Evolutionary conservation across 2,329 filamentous ascomycete genomes (phyloP).

Genomic region (Verticillium zaregamsianum): DNA sequence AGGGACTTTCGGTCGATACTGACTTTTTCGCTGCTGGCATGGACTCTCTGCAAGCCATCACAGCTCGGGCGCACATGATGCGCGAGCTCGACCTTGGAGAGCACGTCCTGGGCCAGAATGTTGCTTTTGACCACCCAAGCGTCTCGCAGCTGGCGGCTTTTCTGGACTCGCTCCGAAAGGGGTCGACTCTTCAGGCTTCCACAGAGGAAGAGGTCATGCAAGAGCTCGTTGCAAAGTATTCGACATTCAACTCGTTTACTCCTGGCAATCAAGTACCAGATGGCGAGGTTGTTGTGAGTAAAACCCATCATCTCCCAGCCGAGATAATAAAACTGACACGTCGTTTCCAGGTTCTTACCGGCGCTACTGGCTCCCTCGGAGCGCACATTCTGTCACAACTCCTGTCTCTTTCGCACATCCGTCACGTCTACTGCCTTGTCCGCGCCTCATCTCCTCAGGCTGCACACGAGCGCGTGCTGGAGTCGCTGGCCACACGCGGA

Average conservation of each 20-base stretch:
- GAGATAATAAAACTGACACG: not conserved
- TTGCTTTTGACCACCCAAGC: slow-evolving; percentile 37
- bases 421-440: slow-evolving; percentile 43
- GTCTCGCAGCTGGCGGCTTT: slow-evolving; percentile 28
- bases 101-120: slow-evolving; percentile 25
- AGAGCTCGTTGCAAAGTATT: slow-evolving; percentile 31
- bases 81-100: slow-evolving; percentile 30
- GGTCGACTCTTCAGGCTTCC: slow-evolving; percentile 5
- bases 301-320: not conserved
- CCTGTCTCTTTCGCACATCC: slow-evolving; percentile 53
- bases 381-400: slow-evolving; percentile 55
- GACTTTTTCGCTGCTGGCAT: slow-evolving; percentile 41
- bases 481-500: slow-evolving; percentile 25
- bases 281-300: slow-evolving; percentile 26
- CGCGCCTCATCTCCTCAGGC: slow-evolving; percentile 32
- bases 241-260: slow-evolving; percentile 20
- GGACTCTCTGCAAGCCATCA: slow-evolving; percentile 41
- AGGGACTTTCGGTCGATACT: slow-evolving; percentile 19
- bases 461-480: slow-evolving; percentile 23
- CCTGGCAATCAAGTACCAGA: slow-evolving; percentile 17
- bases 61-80: slow-evolving; percentile 36
- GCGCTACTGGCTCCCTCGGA: slow-evolving; percentile 58
- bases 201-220: slow-evolving; percentile 27
- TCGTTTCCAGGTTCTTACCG: slow-evolving; percentile 45
- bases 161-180: slow-evolving; percentile 18